phyloP scores from a whole-genome alignment of 108 stramenopile species.

The Skeletonema costatum region DNA sequence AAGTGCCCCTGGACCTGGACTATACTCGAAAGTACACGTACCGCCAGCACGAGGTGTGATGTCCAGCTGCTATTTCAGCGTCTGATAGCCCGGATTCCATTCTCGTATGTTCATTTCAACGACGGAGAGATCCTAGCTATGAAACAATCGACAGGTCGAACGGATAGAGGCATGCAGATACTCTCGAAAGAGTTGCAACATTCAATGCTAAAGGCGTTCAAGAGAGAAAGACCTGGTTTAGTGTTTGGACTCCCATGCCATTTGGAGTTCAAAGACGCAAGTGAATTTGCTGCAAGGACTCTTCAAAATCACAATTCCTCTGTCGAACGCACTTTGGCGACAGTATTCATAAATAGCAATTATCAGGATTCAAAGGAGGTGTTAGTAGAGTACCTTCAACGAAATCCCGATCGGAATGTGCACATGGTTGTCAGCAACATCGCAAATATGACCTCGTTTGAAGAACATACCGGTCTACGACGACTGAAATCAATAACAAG shows the following conservation, averaged over 20 bases:
- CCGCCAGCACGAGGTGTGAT: background rate
- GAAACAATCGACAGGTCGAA: background rate
- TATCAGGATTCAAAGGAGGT: too few relatives aligned
- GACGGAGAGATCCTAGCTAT: background rate
- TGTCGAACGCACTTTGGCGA: too few relatives aligned
- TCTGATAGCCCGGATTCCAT: background rate
- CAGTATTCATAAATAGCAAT: too few relatives aligned
- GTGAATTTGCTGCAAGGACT: too few relatives aligned
- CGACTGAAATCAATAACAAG: too few relatives aligned
- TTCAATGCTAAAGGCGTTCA: background rate
- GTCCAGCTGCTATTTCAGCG: background rate
- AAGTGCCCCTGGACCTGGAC: too few relatives aligned
- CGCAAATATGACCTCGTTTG: conserved; percentile 1
- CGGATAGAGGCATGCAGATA: conserved; percentile 2
- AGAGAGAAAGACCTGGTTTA: too few relatives aligned
- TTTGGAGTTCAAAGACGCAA: too few relatives aligned
- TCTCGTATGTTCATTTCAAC: conserved; percentile 3
- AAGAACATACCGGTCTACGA: background rate
- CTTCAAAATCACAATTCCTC: too few relatives aligned
- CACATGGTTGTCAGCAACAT: conserved; percentile 1
- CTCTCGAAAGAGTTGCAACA: background rate
- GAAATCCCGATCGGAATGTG: background rate
- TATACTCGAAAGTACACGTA: too few relatives aligned
- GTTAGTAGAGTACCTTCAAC: background rate
- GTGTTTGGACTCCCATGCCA: too few relatives aligned